Conservation (phyloP, 805 yeast species). For the Wickerhamomyces xylosicus region DNA sequence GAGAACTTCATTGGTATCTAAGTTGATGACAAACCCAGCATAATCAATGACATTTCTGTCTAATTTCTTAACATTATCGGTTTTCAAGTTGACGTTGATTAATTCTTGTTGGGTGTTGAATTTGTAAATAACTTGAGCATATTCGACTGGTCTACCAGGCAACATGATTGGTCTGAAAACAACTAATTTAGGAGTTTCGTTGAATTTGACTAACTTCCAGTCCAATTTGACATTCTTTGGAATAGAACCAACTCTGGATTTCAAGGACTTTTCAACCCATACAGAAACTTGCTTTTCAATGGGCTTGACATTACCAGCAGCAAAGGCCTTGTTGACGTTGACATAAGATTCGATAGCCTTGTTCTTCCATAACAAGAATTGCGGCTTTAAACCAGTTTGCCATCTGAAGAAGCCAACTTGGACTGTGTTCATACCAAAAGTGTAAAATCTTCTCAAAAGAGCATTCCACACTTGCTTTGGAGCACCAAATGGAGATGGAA, state of each 20-base stretch:
- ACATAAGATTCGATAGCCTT: conserved; percentile 70
- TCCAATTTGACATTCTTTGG: conserved; percentile 52
- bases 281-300: conserved; percentile 38
- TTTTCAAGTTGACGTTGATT: conserved; percentile 34
- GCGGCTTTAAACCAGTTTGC: conserved; percentile 59
- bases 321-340: conserved; percentile 75
- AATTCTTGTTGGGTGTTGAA: conserved; percentile 55
- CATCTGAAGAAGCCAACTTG: conserved; percentile 57
- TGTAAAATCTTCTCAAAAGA: conserved; percentile 47
- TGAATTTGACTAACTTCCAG: conserved; percentile 73
- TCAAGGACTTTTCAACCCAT: conserved; percentile 55
- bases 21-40: conserved; percentile 50
- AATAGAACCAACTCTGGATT: conserved; percentile 37
- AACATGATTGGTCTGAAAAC: conserved; percentile 58
- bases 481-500: conserved; percentile 30
- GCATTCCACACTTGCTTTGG: conserved; percentile 36
- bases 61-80: conserved; percentile 33
- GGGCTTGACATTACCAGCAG: conserved; percentile 39
- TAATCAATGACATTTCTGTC: conserved; percentile 52
- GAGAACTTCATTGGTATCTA: conserved; percentile 43
- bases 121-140: conserved; percentile 51
- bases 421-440: conserved; percentile 59
- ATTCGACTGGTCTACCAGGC: conserved; percentile 42
- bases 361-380: conserved; percentile 74
- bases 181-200: conserved; percentile 60